Base-by-base conservation (phyloP, 495 filamentous ascomycete species). In the Podospora bellae-mahoneyi region DNA sequence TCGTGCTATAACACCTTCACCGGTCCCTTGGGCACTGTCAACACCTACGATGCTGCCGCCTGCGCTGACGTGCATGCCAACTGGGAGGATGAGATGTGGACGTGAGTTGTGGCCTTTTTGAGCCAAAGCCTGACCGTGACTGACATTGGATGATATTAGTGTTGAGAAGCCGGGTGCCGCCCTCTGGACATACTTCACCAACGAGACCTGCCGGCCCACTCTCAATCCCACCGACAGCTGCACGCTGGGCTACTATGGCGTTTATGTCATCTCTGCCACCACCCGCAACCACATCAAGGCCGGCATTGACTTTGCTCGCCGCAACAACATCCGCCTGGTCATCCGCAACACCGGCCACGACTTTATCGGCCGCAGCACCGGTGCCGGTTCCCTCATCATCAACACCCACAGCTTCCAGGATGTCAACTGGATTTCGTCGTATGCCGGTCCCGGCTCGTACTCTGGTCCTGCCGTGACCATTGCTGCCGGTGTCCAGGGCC, bases 291-390 rank as follows among this genome's bases (percentile, higher is more conserved):
- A 89, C 62, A 73, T 86, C 66, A 77, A 78, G 61, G 76, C 77
- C 7, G 82, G 78, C 1, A 72, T 89, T n/a, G 76, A 79, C 34
- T 88, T 88, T 61, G 85, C 84, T 7, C 77, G 79, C 0, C 62
- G 79, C 34, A 79, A 85, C 62, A 87, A 86, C 68, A 80, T 90
- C 63, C 83, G 87, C 26, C 73, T 90, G 6, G 79, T 89, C 28
- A 77, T 90, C 26, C 81, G 86, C 26, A 89, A 89, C 68, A 89
- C 87, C 0, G 88, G 88, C 13, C 85, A 88, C 66, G 85, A 84
- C 66, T 78, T 83, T 73, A 76, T 79, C 34, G 86, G 86, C 64
- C 84, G 84, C 66, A 84, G 81, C 6, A 81, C 79, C 13, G 87
- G 87, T 66, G 82, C 79, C 48, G 85, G 86, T 32, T 77, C 86